Conservation (phyloP, 371 early-diverging fungal genomes). For the Dinochytrium kinnereticum region DNA sequence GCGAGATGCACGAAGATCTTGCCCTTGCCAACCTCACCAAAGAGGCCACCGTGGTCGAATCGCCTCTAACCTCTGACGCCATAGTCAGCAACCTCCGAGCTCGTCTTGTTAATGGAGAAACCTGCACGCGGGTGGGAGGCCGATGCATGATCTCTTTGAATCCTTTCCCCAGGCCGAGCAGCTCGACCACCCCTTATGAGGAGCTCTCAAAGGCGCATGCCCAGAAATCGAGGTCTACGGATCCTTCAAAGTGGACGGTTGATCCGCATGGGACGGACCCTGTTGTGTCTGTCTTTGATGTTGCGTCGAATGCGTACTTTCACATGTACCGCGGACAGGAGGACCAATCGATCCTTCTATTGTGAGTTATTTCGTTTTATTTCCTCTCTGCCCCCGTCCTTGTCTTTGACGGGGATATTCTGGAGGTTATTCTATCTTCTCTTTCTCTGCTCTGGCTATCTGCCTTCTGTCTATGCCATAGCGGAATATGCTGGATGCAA, state of each 20-base stretch:
- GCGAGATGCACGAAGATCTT: constrained; percentile 23
- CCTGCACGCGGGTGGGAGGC: constrained; percentile 69
- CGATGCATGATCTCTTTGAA: constrained; percentile 65
- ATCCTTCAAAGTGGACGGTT: constrained; percentile 57
- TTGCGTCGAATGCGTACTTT: constrained; percentile 80
- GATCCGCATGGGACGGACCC: constrained; percentile 44
- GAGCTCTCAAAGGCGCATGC: constrained; percentile 72
- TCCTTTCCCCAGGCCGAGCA: constrained; percentile 34
- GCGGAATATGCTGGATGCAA: too few species aligned
- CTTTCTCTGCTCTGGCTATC: too few species aligned
- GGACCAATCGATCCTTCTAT: constrained; percentile 65
- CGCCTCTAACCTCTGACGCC: constrained; percentile 41
- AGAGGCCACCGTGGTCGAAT: background rate
- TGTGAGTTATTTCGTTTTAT: constrained; percentile 31
- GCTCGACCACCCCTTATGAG: constrained; percentile 53
- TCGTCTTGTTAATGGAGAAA: constrained; percentile 44
- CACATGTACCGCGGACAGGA: constrained; percentile 64
- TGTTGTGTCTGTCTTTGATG: constrained; percentile 85
- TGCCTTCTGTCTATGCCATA: too few species aligned
- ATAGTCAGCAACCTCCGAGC: constrained; percentile 59
- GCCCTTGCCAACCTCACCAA: constrained; percentile 13
- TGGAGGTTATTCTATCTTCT: too few species aligned
- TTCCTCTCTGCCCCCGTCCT: too few species aligned
- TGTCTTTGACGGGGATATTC: too few species aligned
- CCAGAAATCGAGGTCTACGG: constrained; percentile 9